Percentiles rank a stretch among this genome's conserved stretches.
Conservation (phyloP, 73 alveolate genomes). For the Paramecium pentaurelia region DNA sequence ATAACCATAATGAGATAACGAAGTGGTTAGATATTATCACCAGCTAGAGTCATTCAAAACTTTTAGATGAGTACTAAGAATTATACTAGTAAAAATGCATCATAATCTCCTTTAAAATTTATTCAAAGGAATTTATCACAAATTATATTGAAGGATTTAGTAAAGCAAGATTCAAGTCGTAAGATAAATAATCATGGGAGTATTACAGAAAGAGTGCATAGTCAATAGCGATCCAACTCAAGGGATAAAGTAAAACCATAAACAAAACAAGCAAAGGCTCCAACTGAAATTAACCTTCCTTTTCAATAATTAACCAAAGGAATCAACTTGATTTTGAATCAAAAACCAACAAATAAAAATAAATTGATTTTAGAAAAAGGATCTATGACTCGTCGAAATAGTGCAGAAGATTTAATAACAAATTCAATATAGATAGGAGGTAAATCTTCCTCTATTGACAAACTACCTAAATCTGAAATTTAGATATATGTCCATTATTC, state of each 20-base stretch:
- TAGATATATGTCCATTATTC: neutral
- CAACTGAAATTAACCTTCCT: constrained; percentile 33
- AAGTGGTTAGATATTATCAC: neutral
- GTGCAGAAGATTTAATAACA: neutral
- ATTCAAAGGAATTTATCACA: neutral
- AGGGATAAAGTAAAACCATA: neutral
- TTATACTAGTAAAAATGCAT: neutral
- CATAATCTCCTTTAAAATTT: neutral
- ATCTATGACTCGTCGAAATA: constrained; percentile 15
- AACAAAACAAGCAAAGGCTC: neutral
- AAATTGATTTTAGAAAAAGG: constrained; percentile 17
- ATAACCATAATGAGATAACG: neutral
- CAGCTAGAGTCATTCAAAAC: neutral
- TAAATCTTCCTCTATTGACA: constrained; percentile 4
- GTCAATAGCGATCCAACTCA: neutral
- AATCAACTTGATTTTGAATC: neutral
- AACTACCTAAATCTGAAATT: neutral
- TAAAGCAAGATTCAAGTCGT: neutral
- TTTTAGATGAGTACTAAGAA: neutral
- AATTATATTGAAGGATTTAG: neutral
- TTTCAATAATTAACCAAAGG: neutral
- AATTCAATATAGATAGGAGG: neutral
- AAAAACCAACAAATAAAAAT: neutral
- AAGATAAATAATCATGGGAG: neutral
- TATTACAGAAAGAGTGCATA: constrained; percentile 17